These are phyloP conservation scores for Voacanga thouarsii DNA, from an alignment of 257 asterid genomes.

Conservation along the genomic window DNA sequence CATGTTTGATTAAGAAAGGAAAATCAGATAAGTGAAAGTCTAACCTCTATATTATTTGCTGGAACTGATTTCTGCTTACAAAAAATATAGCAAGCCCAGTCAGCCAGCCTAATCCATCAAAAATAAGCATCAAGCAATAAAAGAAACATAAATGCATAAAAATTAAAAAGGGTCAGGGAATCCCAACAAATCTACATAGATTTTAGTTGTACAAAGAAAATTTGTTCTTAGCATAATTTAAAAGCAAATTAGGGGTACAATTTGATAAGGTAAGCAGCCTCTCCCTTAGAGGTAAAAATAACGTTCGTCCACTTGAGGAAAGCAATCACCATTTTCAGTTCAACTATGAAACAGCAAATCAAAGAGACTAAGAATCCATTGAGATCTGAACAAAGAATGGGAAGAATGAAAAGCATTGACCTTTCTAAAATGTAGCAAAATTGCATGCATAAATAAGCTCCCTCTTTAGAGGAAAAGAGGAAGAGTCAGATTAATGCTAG, in stretches of 20 bases:
- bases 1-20: conserved; percentile 8
- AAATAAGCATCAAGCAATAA: conserved; percentile 31
- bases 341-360: not conserved
- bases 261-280: not conserved
- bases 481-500: not conserved
- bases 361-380: not conserved
- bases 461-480: not conserved
- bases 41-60: conserved; percentile 56
- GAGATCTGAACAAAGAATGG: not conserved
- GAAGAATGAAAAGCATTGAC: not conserved
- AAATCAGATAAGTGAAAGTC: conserved; percentile 21
- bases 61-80: conserved; percentile 54
- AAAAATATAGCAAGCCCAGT: conserved; percentile 47
- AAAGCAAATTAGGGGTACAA: not conserved
- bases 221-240: not conserved
- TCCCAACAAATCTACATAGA: not conserved
- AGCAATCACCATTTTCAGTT: not conserved
- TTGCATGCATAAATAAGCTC: not conserved
- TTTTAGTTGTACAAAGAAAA: not conserved
- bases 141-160: conserved; percentile 17
- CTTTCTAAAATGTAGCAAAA: not conserved
- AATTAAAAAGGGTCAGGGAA: not conserved
- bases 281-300: not conserved
- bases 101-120: conserved; percentile 39
- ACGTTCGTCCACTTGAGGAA: not conserved